Evolutionary conservation across 495 filamentous ascomycete genomes (phyloP), one percentile per base, ranked within the genome.

Genomic region (Penicillium silybi): DNA sequence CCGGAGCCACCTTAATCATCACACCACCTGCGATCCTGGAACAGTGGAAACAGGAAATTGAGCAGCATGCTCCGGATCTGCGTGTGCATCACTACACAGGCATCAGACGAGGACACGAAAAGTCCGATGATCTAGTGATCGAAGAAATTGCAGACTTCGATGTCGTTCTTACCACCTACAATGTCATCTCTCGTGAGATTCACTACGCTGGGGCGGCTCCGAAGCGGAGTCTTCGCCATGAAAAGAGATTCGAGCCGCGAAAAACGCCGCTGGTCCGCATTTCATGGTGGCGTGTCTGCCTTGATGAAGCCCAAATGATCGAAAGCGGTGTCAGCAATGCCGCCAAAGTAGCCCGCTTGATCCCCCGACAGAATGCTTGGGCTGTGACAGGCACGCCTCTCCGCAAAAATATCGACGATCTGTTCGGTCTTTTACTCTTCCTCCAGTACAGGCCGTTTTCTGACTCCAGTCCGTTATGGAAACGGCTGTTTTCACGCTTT

Each of bases 251-350:
- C 53, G 76, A 85, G 43, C 77, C 82, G 19, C 77, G 77, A 20
- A 83, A 79, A 22, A 90, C 88, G 4, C 92, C 93, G 0, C 67
- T 98, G 7, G 81, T 89, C 26, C 76, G 85, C 32, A 78, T 96
- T 4, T 82, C 74, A 9, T 98, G 93, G 92, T 96, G 91, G 90
- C 80, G 93, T 25, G 83, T 96, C 2, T 92, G 90, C 53, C 80
- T 97, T 3, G 93, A 98, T 62, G 93, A 97, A 67, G 93, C 91
- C 2, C 93, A 98, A 64, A 96, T 96, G 87, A 80, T 97, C 29
- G 92, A 96, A 50, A 90, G 81, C 53, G 90, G 89, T 44, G 82
- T 92, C 7, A 92, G 83, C 62, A 86, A 87, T 50, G 88, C 92
- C 15, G 90, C 93, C 2, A 81, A 78, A 53, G 80, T 96, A 27